phyloP scores from a whole-genome alignment of 2,329 filamentous ascomycete species.

The Trichoderma semiorbis region DNA sequence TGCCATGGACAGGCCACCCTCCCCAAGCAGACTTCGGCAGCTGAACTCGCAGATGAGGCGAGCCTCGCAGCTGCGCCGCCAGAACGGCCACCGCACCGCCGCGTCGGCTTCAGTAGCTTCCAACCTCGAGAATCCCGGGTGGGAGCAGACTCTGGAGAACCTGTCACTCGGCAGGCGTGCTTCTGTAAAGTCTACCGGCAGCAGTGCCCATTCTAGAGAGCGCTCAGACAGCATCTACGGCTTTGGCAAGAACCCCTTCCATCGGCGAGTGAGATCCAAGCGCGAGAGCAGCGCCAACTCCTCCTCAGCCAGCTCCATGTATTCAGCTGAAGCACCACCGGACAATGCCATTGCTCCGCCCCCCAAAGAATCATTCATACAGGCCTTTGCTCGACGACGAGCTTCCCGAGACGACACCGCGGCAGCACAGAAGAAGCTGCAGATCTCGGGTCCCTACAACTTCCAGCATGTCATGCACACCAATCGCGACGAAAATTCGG shows the following conservation, averaged over 20 bases:
- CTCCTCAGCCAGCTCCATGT: conserved; percentile 46
- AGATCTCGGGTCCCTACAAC: conserved; percentile 63
- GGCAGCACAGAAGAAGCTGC: conserved; percentile 39
- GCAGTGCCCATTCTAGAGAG: conserved; percentile 46
- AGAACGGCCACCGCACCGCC: conserved; percentile 34
- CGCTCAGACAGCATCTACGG: conserved; percentile 58
- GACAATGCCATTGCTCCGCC: conserved; percentile 31
- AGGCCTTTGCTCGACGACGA: conserved; percentile 51
- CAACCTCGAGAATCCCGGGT: conserved; percentile 42
- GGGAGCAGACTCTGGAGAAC: conserved; percentile 49
- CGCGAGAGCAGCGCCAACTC: conserved; percentile 50
- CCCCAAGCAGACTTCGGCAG: conserved; percentile 56
- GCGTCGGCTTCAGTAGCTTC: conserved; percentile 54
- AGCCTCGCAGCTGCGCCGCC: conserved; percentile 41
- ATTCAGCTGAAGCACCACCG: conserved; percentile 42
- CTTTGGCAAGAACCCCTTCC: conserved; percentile 58
- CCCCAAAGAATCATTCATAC: conserved; percentile 45
- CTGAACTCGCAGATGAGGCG: conserved; percentile 58
- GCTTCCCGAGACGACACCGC: conserved; percentile 33
- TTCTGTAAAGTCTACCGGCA: conserved; percentile 53
- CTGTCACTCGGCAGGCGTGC: conserved; percentile 52
- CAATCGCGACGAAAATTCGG: conserved; percentile 45
- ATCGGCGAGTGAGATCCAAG: conserved; percentile 48
- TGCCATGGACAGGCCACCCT: conserved; percentile 58
- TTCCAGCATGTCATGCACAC: conserved; percentile 64